Evolutionary conservation across 2,329 filamentous ascomycete species (phyloP).

Genomic region (Epichloe bromicola): DNA sequence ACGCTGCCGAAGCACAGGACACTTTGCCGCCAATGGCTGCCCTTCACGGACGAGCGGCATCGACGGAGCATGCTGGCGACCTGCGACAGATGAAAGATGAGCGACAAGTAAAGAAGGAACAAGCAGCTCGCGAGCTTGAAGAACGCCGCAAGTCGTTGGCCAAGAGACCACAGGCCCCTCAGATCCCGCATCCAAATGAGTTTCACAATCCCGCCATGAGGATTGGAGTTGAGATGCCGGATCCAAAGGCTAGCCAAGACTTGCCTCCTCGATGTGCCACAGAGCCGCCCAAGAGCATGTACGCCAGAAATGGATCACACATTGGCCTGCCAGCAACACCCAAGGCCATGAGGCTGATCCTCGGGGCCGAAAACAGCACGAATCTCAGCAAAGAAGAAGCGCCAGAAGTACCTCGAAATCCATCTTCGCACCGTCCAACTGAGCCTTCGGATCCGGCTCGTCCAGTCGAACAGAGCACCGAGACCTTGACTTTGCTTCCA

Average conservation of each 20-base stretch:
- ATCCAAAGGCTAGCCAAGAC: slow-evolving; percentile 28
- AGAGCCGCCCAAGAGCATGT: slow-evolving; percentile 43
- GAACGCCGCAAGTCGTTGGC: slow-evolving; percentile 76
- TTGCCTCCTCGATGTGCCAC: slow-evolving; percentile 50
- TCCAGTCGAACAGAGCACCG: slow-evolving; percentile 17
- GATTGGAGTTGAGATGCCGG: slow-evolving; percentile 28
- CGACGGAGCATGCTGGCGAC: slow-evolving; percentile 39
- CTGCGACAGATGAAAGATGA: slow-evolving; percentile 45
- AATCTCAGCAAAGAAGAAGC: slow-evolving; percentile 24
- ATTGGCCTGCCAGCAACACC: slow-evolving; percentile 84
- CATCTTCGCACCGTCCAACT: slow-evolving; percentile 31
- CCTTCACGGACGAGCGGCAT: slow-evolving; percentile 22
- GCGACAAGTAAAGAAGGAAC: slow-evolving; percentile 54
- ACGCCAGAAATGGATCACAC: slow-evolving; percentile 34
- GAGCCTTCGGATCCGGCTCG: slow-evolving; percentile 27
- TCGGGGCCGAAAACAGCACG: slow-evolving; percentile 42
- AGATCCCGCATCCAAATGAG: slow-evolving; percentile 62
- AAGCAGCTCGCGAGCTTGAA: slow-evolving; percentile 74
- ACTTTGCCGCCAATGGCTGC: slow-evolving; percentile 17
- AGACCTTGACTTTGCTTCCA: slow-evolving; percentile 36
- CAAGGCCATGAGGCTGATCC: slow-evolving; percentile 74
- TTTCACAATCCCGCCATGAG: slow-evolving; percentile 20
- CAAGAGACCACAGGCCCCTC: slow-evolving; percentile 63
- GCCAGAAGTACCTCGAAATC: slow-evolving; percentile 44
- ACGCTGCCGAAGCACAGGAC: slow-evolving; percentile 18